Conservation (phyloP, 2,329 filamentous ascomycete genomes). For the Hypoxylon sp. region DNA sequence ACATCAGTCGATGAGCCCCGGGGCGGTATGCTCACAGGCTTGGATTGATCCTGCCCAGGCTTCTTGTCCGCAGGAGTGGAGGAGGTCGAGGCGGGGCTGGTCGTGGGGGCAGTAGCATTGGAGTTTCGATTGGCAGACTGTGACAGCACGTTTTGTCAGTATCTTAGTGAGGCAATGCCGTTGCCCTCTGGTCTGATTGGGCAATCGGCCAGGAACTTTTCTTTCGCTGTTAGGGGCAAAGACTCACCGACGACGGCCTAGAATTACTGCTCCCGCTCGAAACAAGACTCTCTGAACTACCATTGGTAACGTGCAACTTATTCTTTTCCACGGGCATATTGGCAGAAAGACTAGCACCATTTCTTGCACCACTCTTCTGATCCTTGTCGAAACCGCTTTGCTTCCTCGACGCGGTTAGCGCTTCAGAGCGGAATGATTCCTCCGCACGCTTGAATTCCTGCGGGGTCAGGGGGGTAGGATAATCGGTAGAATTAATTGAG, state of each 20-base stretch:
- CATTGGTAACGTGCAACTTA: conserved; percentile 60
- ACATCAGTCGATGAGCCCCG: conserved; percentile 75
- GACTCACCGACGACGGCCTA: conserved; percentile 75
- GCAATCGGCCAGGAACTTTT: conserved; percentile 49
- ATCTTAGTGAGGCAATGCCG: conserved; percentile 51
- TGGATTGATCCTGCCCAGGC: conserved; percentile 65
- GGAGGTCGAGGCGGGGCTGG: conserved; percentile 64
- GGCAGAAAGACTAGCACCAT: conserved; percentile 52
- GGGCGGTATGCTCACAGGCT: conserved; percentile 69
- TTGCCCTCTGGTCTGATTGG: conserved; percentile 58
- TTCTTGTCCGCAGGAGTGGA: conserved; percentile 60
- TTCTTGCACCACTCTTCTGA: conserved; percentile 53
- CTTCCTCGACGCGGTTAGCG: conserved; percentile 49
- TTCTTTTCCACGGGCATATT: conserved; percentile 49
- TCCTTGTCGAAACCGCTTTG: conserved; percentile 54
- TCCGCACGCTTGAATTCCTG: conserved; percentile 55
- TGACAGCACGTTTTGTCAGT: conserved; percentile 61
- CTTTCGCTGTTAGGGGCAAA: conserved; percentile 20
- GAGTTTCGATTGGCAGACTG: conserved; percentile 71
- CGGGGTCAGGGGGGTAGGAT: conserved; percentile 55
- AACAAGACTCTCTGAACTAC: conserved; percentile 74
- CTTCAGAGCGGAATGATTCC: conserved; percentile 52
- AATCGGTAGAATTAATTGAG: conserved; percentile 65
- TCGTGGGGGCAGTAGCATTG: conserved; percentile 63
- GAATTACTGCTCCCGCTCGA: conserved; percentile 71